Evolutionary conservation across 371 early-diverging fungal species (phyloP).

Genomic region (Phascolomyces articulosus): DNA sequence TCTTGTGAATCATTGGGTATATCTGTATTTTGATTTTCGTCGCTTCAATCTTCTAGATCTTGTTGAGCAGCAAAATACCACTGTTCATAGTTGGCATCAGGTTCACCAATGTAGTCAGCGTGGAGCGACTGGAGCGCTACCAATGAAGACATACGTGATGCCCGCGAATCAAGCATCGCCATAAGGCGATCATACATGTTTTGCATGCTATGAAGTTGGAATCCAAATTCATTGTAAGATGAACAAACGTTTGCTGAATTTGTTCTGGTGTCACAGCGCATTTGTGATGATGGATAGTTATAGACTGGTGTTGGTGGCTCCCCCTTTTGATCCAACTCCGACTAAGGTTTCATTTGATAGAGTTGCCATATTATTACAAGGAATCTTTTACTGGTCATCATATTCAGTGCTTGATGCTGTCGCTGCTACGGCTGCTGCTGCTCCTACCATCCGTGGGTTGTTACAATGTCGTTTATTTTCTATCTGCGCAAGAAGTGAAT

Average conservation of each 20-base stretch:
- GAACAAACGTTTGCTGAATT: conserved; percentile 15
- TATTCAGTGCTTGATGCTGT: not conserved
- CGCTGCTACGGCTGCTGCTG: no score
- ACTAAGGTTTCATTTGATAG: conserved; percentile 19
- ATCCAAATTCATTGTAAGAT: conserved; percentile 60
- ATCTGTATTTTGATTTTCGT: conserved; percentile 8
- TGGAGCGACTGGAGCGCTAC: conserved; percentile 79
- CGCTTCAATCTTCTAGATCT: conserved; percentile 42
- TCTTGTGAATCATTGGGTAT: conserved; percentile 55
- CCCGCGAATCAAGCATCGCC: conserved; percentile 83
- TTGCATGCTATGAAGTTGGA: conserved; percentile 79
- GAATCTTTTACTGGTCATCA: not conserved
- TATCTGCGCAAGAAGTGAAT: conserved; percentile 68
- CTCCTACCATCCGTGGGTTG: no score
- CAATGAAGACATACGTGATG: conserved; percentile 76
- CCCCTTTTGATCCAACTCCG: not conserved
- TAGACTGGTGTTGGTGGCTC: conserved; percentile 4
- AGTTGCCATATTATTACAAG: not conserved
- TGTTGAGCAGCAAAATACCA: conserved; percentile 84
- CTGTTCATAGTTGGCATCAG: conserved; percentile 81
- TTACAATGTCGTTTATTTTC: conserved; percentile 56
- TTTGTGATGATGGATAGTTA: conserved; percentile 3
- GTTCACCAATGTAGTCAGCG: conserved; percentile 86
- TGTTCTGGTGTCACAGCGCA: not conserved
- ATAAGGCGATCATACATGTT: conserved; percentile 80